phyloP scores from a whole-genome alignment of 441 rosid species.

The Mallotus japonicus region DNA sequence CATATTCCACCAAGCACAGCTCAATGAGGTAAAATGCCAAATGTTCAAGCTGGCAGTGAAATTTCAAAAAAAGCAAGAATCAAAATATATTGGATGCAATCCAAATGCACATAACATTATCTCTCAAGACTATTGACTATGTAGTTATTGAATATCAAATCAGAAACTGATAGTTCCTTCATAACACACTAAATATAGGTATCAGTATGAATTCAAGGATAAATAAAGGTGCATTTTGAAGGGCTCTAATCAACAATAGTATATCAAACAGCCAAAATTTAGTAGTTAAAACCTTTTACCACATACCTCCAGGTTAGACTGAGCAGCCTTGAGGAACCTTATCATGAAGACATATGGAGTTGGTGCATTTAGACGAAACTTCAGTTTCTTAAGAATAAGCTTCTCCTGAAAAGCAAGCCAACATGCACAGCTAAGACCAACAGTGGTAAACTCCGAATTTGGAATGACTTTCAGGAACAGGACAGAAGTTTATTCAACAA shows the following conservation, averaged over 20 bases:
- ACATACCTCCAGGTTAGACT: slow-evolving; percentile 61
- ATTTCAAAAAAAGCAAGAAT: neutral
- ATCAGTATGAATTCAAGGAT: neutral
- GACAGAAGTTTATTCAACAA: neutral
- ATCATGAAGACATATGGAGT: slow-evolving; percentile 93
- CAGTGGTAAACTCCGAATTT: too few relatives aligned
- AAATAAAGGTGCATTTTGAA: neutral
- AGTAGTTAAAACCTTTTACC: slow-evolving; percentile 6
- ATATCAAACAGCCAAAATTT: slow-evolving; percentile 1
- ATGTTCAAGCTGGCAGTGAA: slow-evolving; percentile 68
- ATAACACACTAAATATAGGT: neutral
- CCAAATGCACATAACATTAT: neutral
- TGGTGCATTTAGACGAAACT: slow-evolving; percentile 80
- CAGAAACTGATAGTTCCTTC: neutral
- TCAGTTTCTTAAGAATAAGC: slow-evolving; percentile 62
- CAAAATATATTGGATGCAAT: neutral
- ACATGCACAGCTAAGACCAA: neutral
- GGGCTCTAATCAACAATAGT: neutral
- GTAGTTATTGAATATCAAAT: neutral
- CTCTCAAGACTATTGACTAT: neutral
- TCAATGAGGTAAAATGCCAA: slow-evolving; percentile 82
- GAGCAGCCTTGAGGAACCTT: slow-evolving; percentile 92
- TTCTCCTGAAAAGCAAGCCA: slow-evolving; percentile 62
- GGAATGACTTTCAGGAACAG: neutral
- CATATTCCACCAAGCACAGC: slow-evolving; percentile 73